These are phyloP conservation scores for Candida incommunis DNA, from an alignment of 805 yeast species.

Conservation along the genomic window DNA sequence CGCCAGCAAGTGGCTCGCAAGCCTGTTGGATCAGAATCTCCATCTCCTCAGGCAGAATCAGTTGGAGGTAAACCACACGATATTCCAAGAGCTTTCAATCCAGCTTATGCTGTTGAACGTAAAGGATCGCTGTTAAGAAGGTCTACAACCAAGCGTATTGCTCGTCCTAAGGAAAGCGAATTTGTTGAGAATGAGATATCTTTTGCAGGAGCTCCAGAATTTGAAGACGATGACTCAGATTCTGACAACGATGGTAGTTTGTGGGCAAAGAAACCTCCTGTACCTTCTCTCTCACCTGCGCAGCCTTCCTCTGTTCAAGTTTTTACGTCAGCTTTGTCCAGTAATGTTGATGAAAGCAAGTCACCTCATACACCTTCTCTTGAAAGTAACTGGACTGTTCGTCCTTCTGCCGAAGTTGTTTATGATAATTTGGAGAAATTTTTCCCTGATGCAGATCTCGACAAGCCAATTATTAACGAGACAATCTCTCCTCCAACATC, in stretches of 20 bases:
- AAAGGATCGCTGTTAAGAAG: neutral
- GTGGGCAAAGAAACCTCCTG: slow-evolving; percentile 37
- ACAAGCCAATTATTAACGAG: slow-evolving; percentile 76
- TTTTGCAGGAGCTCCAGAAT: slow-evolving; percentile 48
- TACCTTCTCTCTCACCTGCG: slow-evolving; percentile 2
- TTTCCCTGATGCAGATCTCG: slow-evolving; percentile 86
- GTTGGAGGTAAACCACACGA: neutral
- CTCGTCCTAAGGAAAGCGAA: slow-evolving; percentile 15
- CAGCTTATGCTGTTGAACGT: neutral
- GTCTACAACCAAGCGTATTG: neutral
- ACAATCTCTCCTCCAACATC: slow-evolving; percentile 20
- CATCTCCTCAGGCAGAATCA: neutral
- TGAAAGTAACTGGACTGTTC: slow-evolving; percentile 42
- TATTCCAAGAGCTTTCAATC: neutral
- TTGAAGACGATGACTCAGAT: slow-evolving; percentile 18
- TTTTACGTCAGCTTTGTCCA: neutral
- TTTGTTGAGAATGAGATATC: slow-evolving; percentile 60
- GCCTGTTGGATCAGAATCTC: slow-evolving; percentile 8
- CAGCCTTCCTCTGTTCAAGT: neutral
- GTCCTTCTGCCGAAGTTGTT: slow-evolving; percentile 92
- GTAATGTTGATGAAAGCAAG: neutral
- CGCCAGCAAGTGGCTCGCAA: slow-evolving; percentile 10
- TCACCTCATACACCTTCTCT: neutral
- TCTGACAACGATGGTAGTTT: slow-evolving; percentile 34
- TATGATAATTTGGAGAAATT: slow-evolving; percentile 83